Conservation (phyloP, 495 filamentous ascomycete species). For the Penicillium bialowiezense region DNA sequence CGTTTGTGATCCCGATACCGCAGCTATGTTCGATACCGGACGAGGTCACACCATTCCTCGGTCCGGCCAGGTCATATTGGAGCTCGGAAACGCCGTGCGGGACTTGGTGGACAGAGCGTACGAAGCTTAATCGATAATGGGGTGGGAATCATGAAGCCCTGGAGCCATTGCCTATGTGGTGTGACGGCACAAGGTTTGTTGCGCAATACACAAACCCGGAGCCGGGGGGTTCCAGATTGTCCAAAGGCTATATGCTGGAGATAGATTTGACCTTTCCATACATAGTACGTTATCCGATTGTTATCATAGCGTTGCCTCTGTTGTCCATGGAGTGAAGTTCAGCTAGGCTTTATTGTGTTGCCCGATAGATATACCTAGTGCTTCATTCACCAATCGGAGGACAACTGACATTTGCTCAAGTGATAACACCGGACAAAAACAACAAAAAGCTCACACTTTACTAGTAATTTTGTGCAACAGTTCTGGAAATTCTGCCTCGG, state of each 20-base stretch:
- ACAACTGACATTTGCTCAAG: not conserved
- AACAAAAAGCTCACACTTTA: not conserved
- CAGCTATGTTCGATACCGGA: slow-evolving; percentile 54
- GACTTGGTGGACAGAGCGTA: slow-evolving; percentile 15
- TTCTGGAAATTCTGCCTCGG: not conserved
- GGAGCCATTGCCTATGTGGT: not conserved
- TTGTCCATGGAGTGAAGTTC: not conserved
- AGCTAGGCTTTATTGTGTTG: not conserved
- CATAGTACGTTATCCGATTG: not conserved
- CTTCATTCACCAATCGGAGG: not conserved
- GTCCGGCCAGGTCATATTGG: slow-evolving; percentile 33
- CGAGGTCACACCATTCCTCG: slow-evolving; percentile 56
- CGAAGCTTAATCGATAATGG: not conserved
- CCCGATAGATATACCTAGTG: not conserved
- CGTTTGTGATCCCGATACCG: slow-evolving; percentile 48
- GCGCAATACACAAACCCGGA: not conserved
- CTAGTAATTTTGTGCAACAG: not conserved
- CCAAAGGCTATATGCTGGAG: not conserved
- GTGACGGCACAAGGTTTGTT: not conserved
- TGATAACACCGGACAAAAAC: not conserved
- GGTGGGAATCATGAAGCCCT: slow-evolving; percentile 3
- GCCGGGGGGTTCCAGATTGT: not conserved
- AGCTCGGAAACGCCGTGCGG: slow-evolving; percentile 24
- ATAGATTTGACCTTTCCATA: not conserved
- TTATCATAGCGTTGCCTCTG: slow-evolving; percentile 1